Evolutionary conservation across 495 filamentous ascomycete species (phyloP), one percentile per base, ranked within the genome.

Genomic region (Hypomontagnella submonticulosa): DNA sequence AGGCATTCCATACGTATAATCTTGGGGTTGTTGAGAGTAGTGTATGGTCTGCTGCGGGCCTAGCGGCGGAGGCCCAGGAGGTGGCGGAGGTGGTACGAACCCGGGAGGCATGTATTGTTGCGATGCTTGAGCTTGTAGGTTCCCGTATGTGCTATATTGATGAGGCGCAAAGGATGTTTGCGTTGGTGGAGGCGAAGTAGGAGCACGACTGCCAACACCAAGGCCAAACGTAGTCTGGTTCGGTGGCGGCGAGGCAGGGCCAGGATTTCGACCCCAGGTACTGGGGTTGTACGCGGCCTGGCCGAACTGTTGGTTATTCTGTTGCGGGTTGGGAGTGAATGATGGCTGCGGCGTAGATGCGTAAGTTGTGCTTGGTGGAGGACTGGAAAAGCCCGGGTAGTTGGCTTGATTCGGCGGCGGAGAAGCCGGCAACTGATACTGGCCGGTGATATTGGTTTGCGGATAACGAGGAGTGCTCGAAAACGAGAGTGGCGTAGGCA

Each of bases 81-180:
- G 94, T 15, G 94, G 94, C 7, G 94, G 94, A 0, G 94, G 94
- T 0, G 93, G 94, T 36, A 97, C 86, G 73, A 96, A 97, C 13
- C 92, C 92, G 13, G 87, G 85, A 32, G 92, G 92, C 64, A 94
- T 81, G 47, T 82, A 84, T 37, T 79, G 73, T 32, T 73, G 74
- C 18, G 65, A 57, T 23, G 65, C 56, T 52, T 76, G 75, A 2
- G 67, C 77, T 46, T 76, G 74, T 12, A 76, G 80, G 49, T 82
- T 82, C 5, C 80, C 80, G 36, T 83, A 83, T 3, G 79, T 82
- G 51, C 71, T 79, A 57, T 74, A 79, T 37, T 71, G 67, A 57
- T 62, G 65, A 46, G 69, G 72, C 18, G 64, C 40, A 52, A 85
- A 84, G 6, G 78, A 77, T 19, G 81, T 77, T 57, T 84, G 81